Base-by-base conservation (phyloP, 805 yeast genomes). In the Lipomyces starkeyi region DNA sequence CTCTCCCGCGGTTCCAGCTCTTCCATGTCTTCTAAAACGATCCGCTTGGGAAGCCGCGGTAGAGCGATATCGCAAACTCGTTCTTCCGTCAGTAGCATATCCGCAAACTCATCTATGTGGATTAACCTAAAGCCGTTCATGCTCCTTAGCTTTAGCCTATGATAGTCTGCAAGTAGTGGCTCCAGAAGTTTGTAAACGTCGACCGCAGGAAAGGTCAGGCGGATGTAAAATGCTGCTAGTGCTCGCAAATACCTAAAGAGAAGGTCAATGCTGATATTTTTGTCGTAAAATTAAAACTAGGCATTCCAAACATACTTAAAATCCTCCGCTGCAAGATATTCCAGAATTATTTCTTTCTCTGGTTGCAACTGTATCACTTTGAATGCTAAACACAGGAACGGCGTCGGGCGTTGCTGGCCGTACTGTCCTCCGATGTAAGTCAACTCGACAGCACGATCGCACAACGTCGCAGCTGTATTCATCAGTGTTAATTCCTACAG, bases 321-420 rank as follows among this genome's bases (percentile, higher is more conserved):
- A 64, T 88, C 87, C 61, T 81, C 79, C 73, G 93, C 95, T 1
- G 77, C 77, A 13, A 89, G 78, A 70, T 85, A 83, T 63, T 87
- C 83, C 20, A 80, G 75, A 1, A 91, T 75, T 3, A 91, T 85
- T 3, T 86, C 90, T 11, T 75, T 74, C 1, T 83, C 73, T 0
- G 98, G 98, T 69, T 86, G 86, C 20, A 95, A 78, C 77, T 94
- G 97, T 3, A 93, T 81, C 66, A 94, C 76, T 71, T 94, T 87
- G 74, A 91, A 86, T 43, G 92, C 77, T 58, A 97, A 82, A 74
- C 97, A 88, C n/a, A 91, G 76, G 73, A 91, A 92, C 14, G 88
- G 88, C 20, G 90, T 81, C 0, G 96, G 95, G 68, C 86, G 78
- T 40, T 87, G 86, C 27, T 79, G 80, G 17, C 82, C 79, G 61